phyloP scores from a whole-genome alignment of 352 stramenopile species.

The Elongisporangium undulatum region DNA sequence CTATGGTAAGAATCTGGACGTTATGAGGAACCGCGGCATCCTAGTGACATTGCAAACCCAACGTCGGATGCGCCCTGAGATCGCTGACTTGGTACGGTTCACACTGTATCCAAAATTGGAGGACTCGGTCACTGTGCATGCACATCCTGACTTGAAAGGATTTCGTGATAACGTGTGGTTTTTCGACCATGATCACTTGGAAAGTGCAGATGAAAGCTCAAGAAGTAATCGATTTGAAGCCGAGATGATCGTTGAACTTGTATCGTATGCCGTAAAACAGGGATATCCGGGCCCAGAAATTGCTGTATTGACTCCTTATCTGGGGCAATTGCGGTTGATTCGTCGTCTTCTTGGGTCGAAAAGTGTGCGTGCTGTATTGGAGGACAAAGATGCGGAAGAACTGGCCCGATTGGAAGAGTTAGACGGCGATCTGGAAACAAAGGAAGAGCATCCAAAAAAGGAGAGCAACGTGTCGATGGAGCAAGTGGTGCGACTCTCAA shows the following conservation, averaged over 20 bases:
- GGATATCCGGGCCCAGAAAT: slow-evolving; percentile 60
- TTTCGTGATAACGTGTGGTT: not conserved
- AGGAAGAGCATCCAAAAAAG: not conserved
- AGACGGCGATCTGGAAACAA: not conserved
- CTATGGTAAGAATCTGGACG: slow-evolving; percentile 15
- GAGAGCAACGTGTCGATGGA: not conserved
- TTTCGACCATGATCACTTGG: not conserved
- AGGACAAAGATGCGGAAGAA: not conserved
- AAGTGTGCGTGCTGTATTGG: not conserved
- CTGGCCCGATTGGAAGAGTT: not conserved
- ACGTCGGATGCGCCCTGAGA: slow-evolving; percentile 74
- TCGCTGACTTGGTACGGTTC: slow-evolving; percentile 64
- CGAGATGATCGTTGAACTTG: not conserved
- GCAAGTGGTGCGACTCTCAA: slow-evolving; percentile 35
- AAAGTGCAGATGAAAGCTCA: not conserved
- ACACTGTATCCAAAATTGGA: not conserved
- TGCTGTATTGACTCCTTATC: slow-evolving; percentile 77
- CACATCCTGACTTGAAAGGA: not conserved
- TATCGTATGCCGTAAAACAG: slow-evolving; percentile 70
- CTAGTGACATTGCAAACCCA: slow-evolving; percentile 62
- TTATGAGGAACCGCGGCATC: slow-evolving; percentile 7
- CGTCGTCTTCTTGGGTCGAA: slow-evolving; percentile 24
- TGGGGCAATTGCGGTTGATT: slow-evolving; percentile 72
- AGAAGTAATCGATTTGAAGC: not conserved
- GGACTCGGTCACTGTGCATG: not conserved